A percentile compares a stretch with the other conserved stretches of the same genome.
Evolutionary conservation across 2,329 filamentous ascomycete genomes (phyloP).

Genomic region (Aspergillus sp.): DNA sequence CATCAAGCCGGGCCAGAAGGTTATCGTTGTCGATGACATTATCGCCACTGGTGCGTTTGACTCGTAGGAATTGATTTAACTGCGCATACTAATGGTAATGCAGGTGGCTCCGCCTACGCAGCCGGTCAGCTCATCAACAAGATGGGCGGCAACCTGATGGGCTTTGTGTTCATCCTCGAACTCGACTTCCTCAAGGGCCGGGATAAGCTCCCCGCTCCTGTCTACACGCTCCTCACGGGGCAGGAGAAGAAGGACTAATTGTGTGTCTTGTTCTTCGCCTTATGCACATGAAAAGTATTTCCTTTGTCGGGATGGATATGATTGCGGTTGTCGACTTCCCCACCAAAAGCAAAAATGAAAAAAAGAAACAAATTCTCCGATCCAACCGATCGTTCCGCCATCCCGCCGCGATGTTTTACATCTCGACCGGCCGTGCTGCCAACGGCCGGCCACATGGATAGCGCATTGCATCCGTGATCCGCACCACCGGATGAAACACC

Average conservation of each 20-base stretch:
- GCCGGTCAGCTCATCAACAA: constrained; percentile 82
- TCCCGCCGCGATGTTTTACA: neutral
- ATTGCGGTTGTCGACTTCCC: neutral
- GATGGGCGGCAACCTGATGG: constrained; percentile 79
- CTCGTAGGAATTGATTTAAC: neutral
- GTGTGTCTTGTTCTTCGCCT: neutral
- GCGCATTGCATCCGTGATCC: neutral
- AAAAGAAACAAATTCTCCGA: neutral
- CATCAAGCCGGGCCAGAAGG: constrained; percentile 81
- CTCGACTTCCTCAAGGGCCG: constrained; percentile 89
- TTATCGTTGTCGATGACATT: constrained; percentile 93
- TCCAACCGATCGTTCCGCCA: neutral
- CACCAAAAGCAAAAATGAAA: neutral
- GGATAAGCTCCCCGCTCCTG: constrained; percentile 80
- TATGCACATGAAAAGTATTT: neutral
- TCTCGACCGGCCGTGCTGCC: neutral
- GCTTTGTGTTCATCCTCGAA: constrained; percentile 94
- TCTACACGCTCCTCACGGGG: constrained; percentile 75
- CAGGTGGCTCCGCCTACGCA: constrained; percentile 87
- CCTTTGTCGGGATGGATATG: neutral
- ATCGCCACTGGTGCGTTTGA: constrained; percentile 82
- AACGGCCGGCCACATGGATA: neutral
- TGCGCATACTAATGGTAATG: neutral
- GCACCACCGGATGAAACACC: constrained; percentile 1
- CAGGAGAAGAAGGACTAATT: constrained; percentile 42